Conservation (phyloP, 2,329 filamentous ascomycete species). For the Trichoderma pleuroti region DNA sequence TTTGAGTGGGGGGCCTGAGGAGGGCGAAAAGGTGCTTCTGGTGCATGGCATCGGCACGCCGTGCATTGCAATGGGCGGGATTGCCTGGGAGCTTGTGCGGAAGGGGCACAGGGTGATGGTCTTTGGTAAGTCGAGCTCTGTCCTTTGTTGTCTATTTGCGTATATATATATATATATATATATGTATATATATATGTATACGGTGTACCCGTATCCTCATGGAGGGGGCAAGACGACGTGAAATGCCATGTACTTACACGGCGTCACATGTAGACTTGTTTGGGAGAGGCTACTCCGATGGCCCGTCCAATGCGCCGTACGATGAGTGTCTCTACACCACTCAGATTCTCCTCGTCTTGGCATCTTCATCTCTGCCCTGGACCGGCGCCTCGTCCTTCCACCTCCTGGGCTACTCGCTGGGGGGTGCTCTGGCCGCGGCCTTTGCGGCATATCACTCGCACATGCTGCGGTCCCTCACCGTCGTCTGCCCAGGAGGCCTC, state of each 20-base stretch:
- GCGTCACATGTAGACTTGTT: conserved; percentile 57
- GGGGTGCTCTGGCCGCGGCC: conserved; percentile 67
- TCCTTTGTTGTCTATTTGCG: neutral
- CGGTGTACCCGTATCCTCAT: neutral
- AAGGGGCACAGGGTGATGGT: conserved; percentile 74
- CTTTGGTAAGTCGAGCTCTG: conserved; percentile 53
- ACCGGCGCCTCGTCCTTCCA: conserved; percentile 56
- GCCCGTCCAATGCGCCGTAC: conserved; percentile 56
- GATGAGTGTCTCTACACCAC: conserved; percentile 62
- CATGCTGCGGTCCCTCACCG: conserved; percentile 58
- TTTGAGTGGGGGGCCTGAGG: conserved; percentile 77
- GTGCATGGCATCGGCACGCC: conserved; percentile 82
- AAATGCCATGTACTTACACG: neutral
- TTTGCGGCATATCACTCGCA: conserved; percentile 68
- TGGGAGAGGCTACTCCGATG: conserved; percentile 74
- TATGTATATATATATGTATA: neutral
- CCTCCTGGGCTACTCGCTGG: conserved; percentile 75
- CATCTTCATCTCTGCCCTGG: conserved; percentile 60
- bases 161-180: neutral
- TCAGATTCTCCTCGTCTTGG: conserved; percentile 63
- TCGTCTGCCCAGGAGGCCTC: conserved; percentile 67
- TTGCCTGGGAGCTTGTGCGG: conserved; percentile 62
- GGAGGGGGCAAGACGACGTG: neutral
- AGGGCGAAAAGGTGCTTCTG: conserved; percentile 68
- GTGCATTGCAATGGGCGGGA: conserved; percentile 61